These are phyloP conservation scores for Dendrocalamus sinicus DNA, from an alignment of 176 grass and related monocot genomes.

Conservation along the genomic window DNA sequence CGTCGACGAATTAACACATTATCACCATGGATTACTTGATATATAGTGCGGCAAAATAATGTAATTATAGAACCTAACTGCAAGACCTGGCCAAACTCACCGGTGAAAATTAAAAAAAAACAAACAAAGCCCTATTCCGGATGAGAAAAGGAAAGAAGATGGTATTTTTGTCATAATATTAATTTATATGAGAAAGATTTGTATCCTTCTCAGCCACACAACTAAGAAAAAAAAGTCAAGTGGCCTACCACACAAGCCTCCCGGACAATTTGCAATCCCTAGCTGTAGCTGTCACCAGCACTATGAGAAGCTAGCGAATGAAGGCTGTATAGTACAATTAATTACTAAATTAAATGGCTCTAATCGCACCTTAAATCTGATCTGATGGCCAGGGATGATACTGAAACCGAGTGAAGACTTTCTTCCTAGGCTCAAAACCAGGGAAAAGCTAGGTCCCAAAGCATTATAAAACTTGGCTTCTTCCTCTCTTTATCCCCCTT, in stretches of 20 bases:
- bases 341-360: no score
- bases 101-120: not conserved
- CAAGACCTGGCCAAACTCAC: not conserved
- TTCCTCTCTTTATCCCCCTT: not conserved
- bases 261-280: not conserved
- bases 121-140: not conserved
- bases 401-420: constrained; percentile 46
- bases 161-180: no score
- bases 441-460: not conserved
- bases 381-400: no score
- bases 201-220: no score
- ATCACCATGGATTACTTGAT: no score
- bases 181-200: no score
- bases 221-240: not conserved
- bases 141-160: not conserved
- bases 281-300: not conserved
- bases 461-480: constrained; percentile 48
- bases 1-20: no score
- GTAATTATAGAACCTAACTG: no score
- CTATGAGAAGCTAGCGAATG: not conserved
- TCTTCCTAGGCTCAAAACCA: constrained; percentile 42
- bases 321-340: no score
- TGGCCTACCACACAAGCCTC: not conserved
- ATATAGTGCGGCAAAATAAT: no score
- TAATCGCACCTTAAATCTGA: no score